These are phyloP conservation scores for Tetraselmis striata DNA, from an alignment of 139 green algal genomes.

Conservation along the genomic window DNA sequence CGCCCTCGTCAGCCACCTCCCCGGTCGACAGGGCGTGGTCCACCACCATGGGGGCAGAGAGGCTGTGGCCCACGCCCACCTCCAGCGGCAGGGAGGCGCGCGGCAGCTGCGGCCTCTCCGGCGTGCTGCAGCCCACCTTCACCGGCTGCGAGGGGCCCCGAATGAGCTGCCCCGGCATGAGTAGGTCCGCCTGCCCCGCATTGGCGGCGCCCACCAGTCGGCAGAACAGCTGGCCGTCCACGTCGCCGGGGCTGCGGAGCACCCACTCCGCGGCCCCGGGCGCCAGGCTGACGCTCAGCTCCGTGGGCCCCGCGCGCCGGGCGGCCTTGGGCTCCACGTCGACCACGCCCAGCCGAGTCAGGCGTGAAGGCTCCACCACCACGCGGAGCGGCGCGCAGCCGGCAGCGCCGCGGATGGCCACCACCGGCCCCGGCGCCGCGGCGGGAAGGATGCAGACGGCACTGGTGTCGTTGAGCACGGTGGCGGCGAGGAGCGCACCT, in stretches of 20 bases:
- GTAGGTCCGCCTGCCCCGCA: not conserved
- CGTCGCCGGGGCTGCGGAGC: not conserved
- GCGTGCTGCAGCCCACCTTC: not conserved
- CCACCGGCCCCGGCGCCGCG: not conserved
- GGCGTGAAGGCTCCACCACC: not conserved
- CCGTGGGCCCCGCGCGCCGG: not conserved
- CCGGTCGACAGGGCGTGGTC: not conserved
- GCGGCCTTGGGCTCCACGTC: not conserved
- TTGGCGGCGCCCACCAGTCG: not conserved
- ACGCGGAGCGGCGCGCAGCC: not conserved
- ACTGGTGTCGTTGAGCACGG: not conserved
- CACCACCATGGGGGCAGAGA: not conserved
- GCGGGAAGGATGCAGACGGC: not conserved
- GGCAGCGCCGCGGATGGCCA: not conserved
- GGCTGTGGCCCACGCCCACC: not conserved
- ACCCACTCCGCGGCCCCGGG: not conserved
- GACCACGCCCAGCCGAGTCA: not conserved
- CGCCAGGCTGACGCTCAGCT: not conserved
- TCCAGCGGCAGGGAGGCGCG: not conserved
- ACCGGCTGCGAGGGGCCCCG: too few relatives aligned
- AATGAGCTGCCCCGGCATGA: not conserved
- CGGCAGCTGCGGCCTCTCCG: not conserved
- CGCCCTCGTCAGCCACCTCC: not conserved
- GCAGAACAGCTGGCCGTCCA: not conserved
- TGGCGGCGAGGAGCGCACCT: not conserved